Evolutionary conservation across 129 eudicot genomes (phyloP), one percentile per base, ranked within the genome.

Genomic region (Flaveria robusta): DNA sequence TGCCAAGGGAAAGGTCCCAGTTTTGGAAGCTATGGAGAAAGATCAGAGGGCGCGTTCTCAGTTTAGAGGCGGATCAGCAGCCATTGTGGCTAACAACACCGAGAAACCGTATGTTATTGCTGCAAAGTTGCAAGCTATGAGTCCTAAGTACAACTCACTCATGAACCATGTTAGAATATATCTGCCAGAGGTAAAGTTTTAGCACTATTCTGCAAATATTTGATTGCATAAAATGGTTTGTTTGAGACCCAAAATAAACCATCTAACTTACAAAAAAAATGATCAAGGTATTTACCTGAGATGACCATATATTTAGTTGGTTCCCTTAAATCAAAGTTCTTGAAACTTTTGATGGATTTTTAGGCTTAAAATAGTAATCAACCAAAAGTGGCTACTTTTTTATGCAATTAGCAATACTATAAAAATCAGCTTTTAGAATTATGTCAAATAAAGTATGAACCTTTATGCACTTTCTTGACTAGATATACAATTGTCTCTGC

Each of bases 21-120:
- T 91, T 29, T 84, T 94, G 85, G 99, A 92, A 72, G 93, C 93
- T 4, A 94, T 94, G 97, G 98, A 94, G 85, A 94, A 94, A 56
- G 98, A 94, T 70, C 97, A 91, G 62, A 81, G 76, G 83, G 99
- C 87, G 9, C 64, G 99, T 31, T 85, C 97, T 43, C 88, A 83
- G 77, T 88, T 91, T 77, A 85, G 97, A 72, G 97, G 97, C 23
- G 96, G 99, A 31, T 89, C 96, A 56, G 83, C 91, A 15, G 96
- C 93, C 24, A 91, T 91, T 59, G 93, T 94, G 41, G 91, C 93
- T 10, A 87, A 85, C 80, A 86, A 87, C 27, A 89, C 89, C 1
- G 97, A 94, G 75, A 89, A 91, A 73, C 97, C 97, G 19, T 22
- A 84, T 24, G 86, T 91, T 49, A 86, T 91, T 77, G 96, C 98